Conservation (phyloP, 345 rosid genomes). For the Eucalyptus sp. region DNA sequence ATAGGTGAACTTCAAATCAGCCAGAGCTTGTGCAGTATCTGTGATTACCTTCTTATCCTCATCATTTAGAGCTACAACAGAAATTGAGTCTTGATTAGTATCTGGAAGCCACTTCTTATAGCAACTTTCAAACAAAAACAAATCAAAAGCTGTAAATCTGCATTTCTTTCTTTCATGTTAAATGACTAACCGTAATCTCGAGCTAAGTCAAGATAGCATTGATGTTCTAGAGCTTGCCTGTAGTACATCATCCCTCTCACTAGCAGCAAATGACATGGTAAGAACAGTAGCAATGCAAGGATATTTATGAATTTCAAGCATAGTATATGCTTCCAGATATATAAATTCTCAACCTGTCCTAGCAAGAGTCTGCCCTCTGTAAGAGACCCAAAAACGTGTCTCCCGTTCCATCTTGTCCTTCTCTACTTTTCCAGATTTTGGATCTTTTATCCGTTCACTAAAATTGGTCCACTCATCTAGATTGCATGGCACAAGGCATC, state of each 20-base stretch:
- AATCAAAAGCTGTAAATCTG: neutral
- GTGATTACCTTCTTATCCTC: constrained; percentile 1
- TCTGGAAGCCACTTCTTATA: neutral
- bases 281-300: neutral
- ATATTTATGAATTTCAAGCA: neutral
- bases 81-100: neutral
- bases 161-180: neutral
- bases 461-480: constrained; percentile 90
- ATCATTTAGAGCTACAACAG: constrained; percentile 29
- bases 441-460: constrained; percentile 37
- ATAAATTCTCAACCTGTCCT: constrained; percentile 52
- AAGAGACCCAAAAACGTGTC: constrained; percentile 79
- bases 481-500: neutral
- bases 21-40: constrained; percentile 55
- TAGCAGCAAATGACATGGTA: constrained; percentile 2
- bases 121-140: neutral
- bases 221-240: constrained; percentile 64
- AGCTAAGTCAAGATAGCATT: constrained; percentile 53
- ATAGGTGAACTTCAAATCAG: constrained; percentile 85
- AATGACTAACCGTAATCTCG: constrained; percentile 47
- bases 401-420: constrained; percentile 29
- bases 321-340: neutral
- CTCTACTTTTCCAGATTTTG: neutral
- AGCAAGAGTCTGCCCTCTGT: constrained; percentile 88
- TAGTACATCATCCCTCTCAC: constrained; percentile 99